These are phyloP conservation scores for Emericellopsis terricola DNA, from an alignment of 495 filamentous ascomycete genomes.

Conservation along the genomic window DNA sequence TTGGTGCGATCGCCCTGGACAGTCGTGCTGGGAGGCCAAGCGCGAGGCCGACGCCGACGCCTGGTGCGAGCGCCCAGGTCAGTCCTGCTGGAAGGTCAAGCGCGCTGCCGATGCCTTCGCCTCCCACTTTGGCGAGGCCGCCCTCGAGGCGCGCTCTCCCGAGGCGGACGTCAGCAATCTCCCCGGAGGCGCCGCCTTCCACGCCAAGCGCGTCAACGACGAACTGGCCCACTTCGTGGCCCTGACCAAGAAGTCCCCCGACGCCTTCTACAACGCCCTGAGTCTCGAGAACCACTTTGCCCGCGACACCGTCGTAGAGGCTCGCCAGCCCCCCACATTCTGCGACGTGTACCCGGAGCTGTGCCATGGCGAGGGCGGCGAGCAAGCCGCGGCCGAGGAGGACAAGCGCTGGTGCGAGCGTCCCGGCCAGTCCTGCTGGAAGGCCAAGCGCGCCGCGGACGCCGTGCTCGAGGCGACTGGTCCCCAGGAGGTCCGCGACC, in stretches of 20 bases:
- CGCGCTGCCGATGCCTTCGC: constrained; percentile 10
- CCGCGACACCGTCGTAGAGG: constrained; percentile 6
- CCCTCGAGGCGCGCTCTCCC: not conserved
- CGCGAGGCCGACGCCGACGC: constrained; percentile 1
- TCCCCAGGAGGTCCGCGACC: too few species aligned
- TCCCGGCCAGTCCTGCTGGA: constrained; percentile 14
- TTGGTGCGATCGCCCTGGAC: constrained; percentile 12
- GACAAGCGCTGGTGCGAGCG: constrained; percentile 11
- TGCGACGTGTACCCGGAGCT: constrained; percentile 13
- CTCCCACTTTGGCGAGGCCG: constrained; percentile 4
- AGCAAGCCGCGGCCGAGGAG: constrained; percentile 2
- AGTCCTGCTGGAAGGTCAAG: constrained; percentile 17
- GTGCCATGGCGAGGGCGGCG: constrained; percentile 16
- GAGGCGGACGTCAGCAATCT: not conserved
- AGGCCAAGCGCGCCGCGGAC: constrained; percentile 13
- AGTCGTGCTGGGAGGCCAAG: constrained; percentile 16
- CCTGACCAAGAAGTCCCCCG: constrained; percentile 1
- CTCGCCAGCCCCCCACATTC: constrained; percentile 9
- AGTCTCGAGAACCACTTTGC: constrained; percentile 1
- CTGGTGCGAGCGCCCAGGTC: constrained; percentile 12
- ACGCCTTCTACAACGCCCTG: not conserved
- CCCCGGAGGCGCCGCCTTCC: not conserved
- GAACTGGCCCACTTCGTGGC: constrained; percentile 2
- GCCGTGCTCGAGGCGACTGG: constrained; percentile 1
- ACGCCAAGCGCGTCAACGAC: not conserved